Conservation (phyloP, 2,329 filamentous ascomycete genomes). For the Malbranchea cinnamomea region DNA sequence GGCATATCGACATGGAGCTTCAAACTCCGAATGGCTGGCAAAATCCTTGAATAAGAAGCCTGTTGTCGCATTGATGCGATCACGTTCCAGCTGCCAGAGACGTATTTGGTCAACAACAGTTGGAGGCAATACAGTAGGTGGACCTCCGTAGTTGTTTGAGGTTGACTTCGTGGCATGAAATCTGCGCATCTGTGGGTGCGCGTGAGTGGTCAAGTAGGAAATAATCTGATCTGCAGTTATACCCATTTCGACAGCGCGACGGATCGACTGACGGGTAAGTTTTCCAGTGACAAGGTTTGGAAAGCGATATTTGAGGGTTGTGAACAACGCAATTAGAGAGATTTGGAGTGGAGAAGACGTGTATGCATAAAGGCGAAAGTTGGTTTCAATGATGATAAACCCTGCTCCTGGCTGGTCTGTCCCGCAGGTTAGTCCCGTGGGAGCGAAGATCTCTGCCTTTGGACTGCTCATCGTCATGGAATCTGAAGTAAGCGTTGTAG, state of each 20-base stretch:
- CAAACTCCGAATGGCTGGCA: slow-evolving; percentile 50
- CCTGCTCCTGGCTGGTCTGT: slow-evolving; percentile 34
- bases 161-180: slow-evolving; percentile 26
- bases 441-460: slow-evolving; percentile 47
- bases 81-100: slow-evolving; percentile 93
- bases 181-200: slow-evolving; percentile 83
- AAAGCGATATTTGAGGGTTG: slow-evolving; percentile 76
- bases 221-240: slow-evolving; percentile 96
- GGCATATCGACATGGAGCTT: slow-evolving; percentile 45
- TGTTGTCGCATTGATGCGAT: slow-evolving; percentile 70
- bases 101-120: slow-evolving; percentile 96
- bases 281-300: slow-evolving; percentile 88
- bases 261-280: slow-evolving; percentile 75
- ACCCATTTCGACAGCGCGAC: slow-evolving; percentile 70
- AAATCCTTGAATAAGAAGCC: slow-evolving; percentile 91
- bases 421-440: slow-evolving; percentile 17
- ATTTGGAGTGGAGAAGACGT: slow-evolving; percentile 90
- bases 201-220: slow-evolving; percentile 77
- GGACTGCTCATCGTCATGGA: slow-evolving; percentile 57
- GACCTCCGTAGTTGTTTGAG: slow-evolving; percentile 25
- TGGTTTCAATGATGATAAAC: slow-evolving; percentile 93
- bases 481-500: slow-evolving; percentile 76
- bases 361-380: slow-evolving; percentile 95
- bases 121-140: slow-evolving; percentile 62
- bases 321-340: slow-evolving; percentile 80